Evolutionary conservation across 768 basidiomycete species (phyloP).

Genomic region (Trametes elegans): DNA sequence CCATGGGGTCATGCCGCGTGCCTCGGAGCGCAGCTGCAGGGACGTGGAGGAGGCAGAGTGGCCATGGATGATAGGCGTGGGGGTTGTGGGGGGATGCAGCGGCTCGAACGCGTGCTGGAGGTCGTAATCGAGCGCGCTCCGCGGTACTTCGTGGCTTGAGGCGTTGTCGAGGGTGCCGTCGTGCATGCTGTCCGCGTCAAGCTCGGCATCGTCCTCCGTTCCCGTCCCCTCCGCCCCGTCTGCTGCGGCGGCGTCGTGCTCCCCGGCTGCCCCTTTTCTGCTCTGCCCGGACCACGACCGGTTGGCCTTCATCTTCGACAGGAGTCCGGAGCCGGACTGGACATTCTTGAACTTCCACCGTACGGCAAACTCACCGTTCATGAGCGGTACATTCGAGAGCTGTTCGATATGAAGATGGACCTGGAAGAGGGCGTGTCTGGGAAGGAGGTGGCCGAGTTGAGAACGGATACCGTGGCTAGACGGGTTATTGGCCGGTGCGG

Average conservation of each 20-base stretch:
- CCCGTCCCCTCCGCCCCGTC: neutral
- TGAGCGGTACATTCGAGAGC: slow-evolving; percentile 68
- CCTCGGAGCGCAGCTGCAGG: slow-evolving; percentile 28
- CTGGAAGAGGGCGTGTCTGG: slow-evolving; percentile 65
- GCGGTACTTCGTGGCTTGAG: slow-evolving; percentile 4
- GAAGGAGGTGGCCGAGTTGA: slow-evolving; percentile 59
- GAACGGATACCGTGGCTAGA: slow-evolving; percentile 42
- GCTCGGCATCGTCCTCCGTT: slow-evolving; percentile 1
- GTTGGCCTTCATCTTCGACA: slow-evolving; percentile 38
- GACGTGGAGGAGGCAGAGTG: slow-evolving; percentile 19
- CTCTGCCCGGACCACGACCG: slow-evolving; percentile 18
- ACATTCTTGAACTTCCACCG: slow-evolving; percentile 71
- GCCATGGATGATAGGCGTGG: slow-evolving; percentile 15
- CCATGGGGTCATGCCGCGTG: slow-evolving; percentile 62
- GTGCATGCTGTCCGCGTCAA: slow-evolving; percentile 12
- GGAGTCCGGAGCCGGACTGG: slow-evolving; percentile 41
- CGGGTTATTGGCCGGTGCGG: slow-evolving; percentile 2
- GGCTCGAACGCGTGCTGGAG: slow-evolving; percentile 12
- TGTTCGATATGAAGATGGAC: slow-evolving; percentile 62
- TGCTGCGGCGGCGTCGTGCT: neutral
- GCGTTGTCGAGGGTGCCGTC: slow-evolving; percentile 17
- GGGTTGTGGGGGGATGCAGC: slow-evolving; percentile 13
- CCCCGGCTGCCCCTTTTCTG: slow-evolving; percentile 19
- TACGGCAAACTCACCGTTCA: slow-evolving; percentile 66
- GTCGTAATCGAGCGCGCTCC: slow-evolving; percentile 7